phyloP scores from a whole-genome alignment of 441 rosid species.

The Populus hybrid region DNA sequence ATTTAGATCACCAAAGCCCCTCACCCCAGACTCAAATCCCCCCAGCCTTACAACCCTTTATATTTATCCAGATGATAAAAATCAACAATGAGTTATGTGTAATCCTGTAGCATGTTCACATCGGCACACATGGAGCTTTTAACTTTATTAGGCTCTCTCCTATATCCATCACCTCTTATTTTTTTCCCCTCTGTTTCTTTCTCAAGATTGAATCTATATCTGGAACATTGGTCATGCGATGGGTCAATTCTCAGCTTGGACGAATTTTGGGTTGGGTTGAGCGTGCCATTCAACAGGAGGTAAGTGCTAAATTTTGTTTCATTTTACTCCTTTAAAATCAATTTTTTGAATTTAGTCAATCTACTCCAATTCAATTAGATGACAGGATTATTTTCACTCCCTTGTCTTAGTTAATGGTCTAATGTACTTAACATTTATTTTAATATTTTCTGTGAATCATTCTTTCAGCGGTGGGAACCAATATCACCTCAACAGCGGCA shows the following conservation, averaged over 20 bases:
- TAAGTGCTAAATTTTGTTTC: slow-evolving; percentile 23
- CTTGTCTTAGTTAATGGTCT: not conserved
- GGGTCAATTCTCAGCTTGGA: slow-evolving; percentile 95
- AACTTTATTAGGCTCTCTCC: not conserved
- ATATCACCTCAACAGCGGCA: slow-evolving; percentile 96
- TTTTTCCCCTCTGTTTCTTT: slow-evolving; percentile 14
- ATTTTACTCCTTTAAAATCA: not conserved
- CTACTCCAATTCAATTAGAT: not conserved
- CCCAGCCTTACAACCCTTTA: not conserved
- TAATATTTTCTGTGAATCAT: slow-evolving; percentile 15
- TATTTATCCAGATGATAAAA: not conserved
- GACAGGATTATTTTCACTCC: not conserved
- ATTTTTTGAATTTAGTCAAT: slow-evolving; percentile 2
- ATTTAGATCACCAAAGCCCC: not conserved
- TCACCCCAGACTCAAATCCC: not conserved
- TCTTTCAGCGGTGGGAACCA: slow-evolving; percentile 83
- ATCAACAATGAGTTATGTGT: not conserved
- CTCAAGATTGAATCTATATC: slow-evolving; percentile 83
- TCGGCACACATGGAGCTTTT: not conserved
- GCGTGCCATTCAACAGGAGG: slow-evolving; percentile 97
- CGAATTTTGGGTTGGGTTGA: slow-evolving; percentile 95
- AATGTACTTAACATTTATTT: slow-evolving; percentile 10
- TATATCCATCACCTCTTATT: not conserved
- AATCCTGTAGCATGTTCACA: not conserved
- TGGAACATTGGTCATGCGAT: slow-evolving; percentile 93